A percentile compares a stretch with the other conserved stretches of the same genome.
These are phyloP conservation scores for Sugiyamaella pinicola DNA, from an alignment of 1,139 yeast genomes.

Conservation along the genomic window DNA sequence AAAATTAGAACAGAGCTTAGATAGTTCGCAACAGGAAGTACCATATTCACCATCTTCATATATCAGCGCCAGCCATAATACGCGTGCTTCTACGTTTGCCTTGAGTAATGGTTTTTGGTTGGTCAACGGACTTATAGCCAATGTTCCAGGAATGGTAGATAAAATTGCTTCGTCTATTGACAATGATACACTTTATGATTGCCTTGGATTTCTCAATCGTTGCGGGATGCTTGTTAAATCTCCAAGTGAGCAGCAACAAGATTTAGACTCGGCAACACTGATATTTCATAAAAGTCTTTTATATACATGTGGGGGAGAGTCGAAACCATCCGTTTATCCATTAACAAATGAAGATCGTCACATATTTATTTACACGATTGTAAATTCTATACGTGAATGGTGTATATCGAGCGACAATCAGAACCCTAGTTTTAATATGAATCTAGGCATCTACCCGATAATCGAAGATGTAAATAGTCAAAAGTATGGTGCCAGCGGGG, in stretches of 20 bases:
- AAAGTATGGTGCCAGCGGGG: background rate
- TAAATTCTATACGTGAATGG: conserved; percentile 10
- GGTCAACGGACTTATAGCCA: background rate
- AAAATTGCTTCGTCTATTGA: conserved; percentile 4
- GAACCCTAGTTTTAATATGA: conserved; percentile 8
- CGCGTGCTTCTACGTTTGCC: background rate
- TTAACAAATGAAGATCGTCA: background rate
- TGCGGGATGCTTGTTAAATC: conserved; percentile 3
- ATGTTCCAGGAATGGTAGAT: conserved; percentile 5
- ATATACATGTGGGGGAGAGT: background rate
- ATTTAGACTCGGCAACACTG: background rate
- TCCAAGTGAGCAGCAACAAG: background rate
- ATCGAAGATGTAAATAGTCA: background rate
- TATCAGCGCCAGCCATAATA: background rate
- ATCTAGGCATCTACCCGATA: conserved; percentile 3
- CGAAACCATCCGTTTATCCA: background rate
- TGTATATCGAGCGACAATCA: conserved; percentile 1
- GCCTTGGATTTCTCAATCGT: background rate
- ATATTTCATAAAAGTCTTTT: conserved; percentile 1
- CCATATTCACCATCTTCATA: background rate
- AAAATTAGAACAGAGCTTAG: background rate
- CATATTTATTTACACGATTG: conserved; percentile 8
- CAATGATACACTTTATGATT: conserved; percentile 10
- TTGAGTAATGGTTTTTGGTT: conserved; percentile 9
- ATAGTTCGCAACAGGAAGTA: background rate